Conservation (phyloP, 345 rosid species). For the Linum trigynum region DNA sequence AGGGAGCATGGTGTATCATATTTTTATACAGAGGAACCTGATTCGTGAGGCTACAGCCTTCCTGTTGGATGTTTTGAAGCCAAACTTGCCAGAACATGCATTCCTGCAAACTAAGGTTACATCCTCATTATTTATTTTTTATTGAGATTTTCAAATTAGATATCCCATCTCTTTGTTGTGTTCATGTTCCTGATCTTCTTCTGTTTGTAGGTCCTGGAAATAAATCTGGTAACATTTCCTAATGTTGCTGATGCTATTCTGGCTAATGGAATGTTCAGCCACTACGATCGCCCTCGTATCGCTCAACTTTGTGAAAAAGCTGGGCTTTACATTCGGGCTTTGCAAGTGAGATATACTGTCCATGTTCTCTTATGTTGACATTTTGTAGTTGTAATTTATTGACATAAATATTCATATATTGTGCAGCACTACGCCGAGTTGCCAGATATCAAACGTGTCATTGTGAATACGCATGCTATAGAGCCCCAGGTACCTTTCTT, state of each 20-base stretch:
- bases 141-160: background rate
- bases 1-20: background rate
- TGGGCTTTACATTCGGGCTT: constrained; percentile 80
- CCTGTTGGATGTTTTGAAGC: constrained; percentile 89
- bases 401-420: background rate
- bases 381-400: background rate
- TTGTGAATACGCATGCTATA: constrained; percentile 97
- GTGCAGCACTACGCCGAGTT: constrained; percentile 90
- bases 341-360: constrained; percentile 41
- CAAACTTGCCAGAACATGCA: constrained; percentile 88
- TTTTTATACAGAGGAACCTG: constrained; percentile 59
- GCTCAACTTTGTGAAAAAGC: constrained; percentile 99
- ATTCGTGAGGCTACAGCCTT: constrained; percentile 98
- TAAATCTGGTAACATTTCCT: constrained; percentile 94
- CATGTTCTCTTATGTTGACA: background rate
- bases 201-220: constrained; percentile 75
- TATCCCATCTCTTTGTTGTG: background rate
- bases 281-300: constrained; percentile 94
- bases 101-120: constrained; percentile 85
- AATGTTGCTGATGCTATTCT: constrained; percentile 98
- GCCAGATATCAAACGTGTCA: constrained; percentile 97
- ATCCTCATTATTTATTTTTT: background rate
- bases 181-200: background rate
- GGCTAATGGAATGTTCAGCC: constrained; percentile 96
- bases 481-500: constrained; percentile 80